Percentiles rank a stretch among this genome's conserved stretches.
phyloP scores from a whole-genome alignment of 306 rosid species.

The Coriaria nepalensis region DNA sequence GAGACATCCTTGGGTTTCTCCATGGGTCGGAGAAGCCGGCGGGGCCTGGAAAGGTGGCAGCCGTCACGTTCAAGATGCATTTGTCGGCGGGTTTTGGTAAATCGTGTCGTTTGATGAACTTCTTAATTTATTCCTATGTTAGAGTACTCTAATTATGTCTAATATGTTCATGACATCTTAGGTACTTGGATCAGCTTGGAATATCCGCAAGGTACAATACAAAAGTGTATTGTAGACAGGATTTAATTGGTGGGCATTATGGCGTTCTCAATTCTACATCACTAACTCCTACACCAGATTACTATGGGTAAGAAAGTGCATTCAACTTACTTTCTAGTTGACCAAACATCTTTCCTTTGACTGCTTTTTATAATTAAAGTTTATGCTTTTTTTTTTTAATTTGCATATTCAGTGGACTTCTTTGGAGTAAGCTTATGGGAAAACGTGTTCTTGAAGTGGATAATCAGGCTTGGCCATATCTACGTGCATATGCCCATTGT shows the following conservation, averaged over 20 bases:
- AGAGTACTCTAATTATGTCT: neutral
- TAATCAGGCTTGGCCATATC: conserved; percentile 28
- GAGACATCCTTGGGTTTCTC: conserved; percentile 51
- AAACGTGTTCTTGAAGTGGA: conserved; percentile 37
- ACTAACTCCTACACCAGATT: conserved; percentile 76
- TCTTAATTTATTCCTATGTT: neutral
- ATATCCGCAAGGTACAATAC: conserved; percentile 55
- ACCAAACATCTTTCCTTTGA: neutral
- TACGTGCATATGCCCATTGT: conserved; percentile 76
- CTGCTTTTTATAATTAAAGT: conserved; percentile 36
- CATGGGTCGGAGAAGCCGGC: conserved; percentile 92
- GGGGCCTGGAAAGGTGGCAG: conserved; percentile 88
- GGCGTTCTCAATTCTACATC: conserved; percentile 61
- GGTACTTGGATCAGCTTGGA: conserved; percentile 93
- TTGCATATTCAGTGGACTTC: too few species aligned
- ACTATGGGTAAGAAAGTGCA: conserved; percentile 57
- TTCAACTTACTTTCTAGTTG: too few species aligned
- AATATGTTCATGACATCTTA: too few species aligned
- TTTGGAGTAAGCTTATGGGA: conserved; percentile 68
- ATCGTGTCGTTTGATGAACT: conserved; percentile 1
- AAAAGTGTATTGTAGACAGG: conserved; percentile 74
- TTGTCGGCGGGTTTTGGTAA: conserved; percentile 81
- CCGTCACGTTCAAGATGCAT: conserved; percentile 48
- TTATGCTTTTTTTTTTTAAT: conserved; percentile 41
- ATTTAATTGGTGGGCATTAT: conserved; percentile 75